Base-by-base conservation (phyloP, 2,329 filamentous ascomycete species). In the Ceratocystis lukuohia region DNA sequence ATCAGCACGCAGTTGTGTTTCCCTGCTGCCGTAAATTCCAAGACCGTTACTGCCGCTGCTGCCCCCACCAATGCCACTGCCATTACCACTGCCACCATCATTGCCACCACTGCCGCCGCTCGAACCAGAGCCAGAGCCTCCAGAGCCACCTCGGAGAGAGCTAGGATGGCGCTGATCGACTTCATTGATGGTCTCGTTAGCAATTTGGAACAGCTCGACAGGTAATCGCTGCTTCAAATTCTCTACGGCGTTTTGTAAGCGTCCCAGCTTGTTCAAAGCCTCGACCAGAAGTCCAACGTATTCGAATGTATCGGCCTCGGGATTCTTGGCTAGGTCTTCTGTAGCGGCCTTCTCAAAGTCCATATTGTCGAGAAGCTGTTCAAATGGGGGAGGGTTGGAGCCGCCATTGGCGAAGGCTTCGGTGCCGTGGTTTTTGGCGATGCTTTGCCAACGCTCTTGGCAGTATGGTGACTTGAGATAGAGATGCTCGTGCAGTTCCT, bases 391-490 rank as follows among this genome's bases (percentile, higher is more conserved):
- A 41, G 82, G 75, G 8, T 76, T 71, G 10, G 75, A 76, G 15
- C 77, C 74, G 8, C 15, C 17, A 15, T 81, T 77, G n/a, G 76
- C 73, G 67, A 79, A 80, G 46, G 74, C 77, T 63, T 82, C 80
- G 2, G 78, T 77, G 61, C 83, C 80, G 69, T 89, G 86, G 46
- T 82, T 83, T 71, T 87, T 88, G 46, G 87, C 82, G 68, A 96
- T 84, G 67, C 83, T 84, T 75, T 96, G 95, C 94, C 94, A 99
- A 70, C 94, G 82, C 74, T 96, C 91, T 73, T 96, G 91, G 73
- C 93, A 97, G 74, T 99, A 99, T 0, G 93, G 94, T 2, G 93
- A 97, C 74, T 97, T 97, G 48, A 99, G 84, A 73, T 99, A 99
- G 3, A 99, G 81, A 76, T 99, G 94, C 74, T 96, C 94, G 74